Evolutionary conservation across 805 yeast genomes (phyloP).

Genomic region (Zygosaccharomyces kombuchaensis): DNA sequence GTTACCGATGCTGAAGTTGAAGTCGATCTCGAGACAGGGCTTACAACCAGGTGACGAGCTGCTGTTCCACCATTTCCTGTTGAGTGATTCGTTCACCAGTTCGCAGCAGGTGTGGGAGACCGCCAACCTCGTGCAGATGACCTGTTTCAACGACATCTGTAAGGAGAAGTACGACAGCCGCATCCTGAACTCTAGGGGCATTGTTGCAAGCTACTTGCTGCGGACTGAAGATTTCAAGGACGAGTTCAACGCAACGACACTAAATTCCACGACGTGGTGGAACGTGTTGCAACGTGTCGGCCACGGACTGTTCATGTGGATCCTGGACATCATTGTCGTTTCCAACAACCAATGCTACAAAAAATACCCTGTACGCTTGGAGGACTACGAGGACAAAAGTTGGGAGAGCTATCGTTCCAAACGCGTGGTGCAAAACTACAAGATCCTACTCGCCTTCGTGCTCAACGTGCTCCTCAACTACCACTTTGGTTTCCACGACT

Average conservation of each 20-base stretch:
- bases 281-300: slow-evolving; percentile 32
- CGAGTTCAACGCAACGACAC: slow-evolving; percentile 30
- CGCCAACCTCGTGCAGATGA: slow-evolving; percentile 31
- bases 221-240: slow-evolving; percentile 32
- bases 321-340: slow-evolving; percentile 32
- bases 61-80: slow-evolving; percentile 32
- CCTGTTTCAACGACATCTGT: slow-evolving; percentile 31
- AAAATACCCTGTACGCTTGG: slow-evolving; percentile 31
- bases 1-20: slow-evolving; percentile 31
- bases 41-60: slow-evolving; percentile 36
- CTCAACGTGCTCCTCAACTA: slow-evolving; percentile 43
- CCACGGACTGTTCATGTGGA: slow-evolving; percentile 34
- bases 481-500: slow-evolving; percentile 47
- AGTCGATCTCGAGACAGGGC: slow-evolving; percentile 37
- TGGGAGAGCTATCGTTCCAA: slow-evolving; percentile 35
- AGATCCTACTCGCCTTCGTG: slow-evolving; percentile 38
- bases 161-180: slow-evolving; percentile 31
- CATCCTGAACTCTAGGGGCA: slow-evolving; percentile 32
- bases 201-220: slow-evolving; percentile 31
- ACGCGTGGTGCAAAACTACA: slow-evolving; percentile 39
- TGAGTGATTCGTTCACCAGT: slow-evolving; percentile 19
- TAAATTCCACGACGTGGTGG: slow-evolving; percentile 35
- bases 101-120: slow-evolving; percentile 31
- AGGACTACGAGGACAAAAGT: slow-evolving; percentile 17
- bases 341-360: slow-evolving; percentile 36